Base-by-base conservation (phyloP, 768 basidiomycete genomes). In the Exsudoporus frostii region DNA sequence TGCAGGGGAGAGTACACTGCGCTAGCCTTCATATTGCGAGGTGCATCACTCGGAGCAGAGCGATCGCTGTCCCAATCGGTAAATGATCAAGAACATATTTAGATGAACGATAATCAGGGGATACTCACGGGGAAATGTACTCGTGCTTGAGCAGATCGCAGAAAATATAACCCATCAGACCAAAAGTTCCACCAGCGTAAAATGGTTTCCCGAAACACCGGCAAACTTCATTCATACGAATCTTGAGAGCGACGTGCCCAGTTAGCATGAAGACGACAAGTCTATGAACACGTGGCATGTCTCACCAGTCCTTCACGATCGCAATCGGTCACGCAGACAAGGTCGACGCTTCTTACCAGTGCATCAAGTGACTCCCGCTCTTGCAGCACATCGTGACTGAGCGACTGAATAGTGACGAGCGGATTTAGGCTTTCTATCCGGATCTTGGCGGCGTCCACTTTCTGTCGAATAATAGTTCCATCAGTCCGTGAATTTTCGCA, bases 371-470 rank as follows among this genome's bases (percentile, higher is more conserved):
- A 74, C 45, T 78, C 78, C 37, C 73, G 76, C 30, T 81, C 76
- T 39, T 84, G 69, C 17, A 75, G 68, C 36, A 78, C 67, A 10
- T 72, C 62, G 50, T 79, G 75, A 38, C 87, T 75, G 38, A 87
- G 65, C 20, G 84, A 82, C 64, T 92, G 82, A 53, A 99, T 80
- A 33, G 77, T 74, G 55, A 99, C 96, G 49, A 96, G 86, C 40
- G 96, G 94, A 66, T 99, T 99, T 41, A 99, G 78, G 55, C 85
- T 86, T 69, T 90, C 87, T 52, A 99, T 88, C 63, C 92, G 83
- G 22, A 84, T 73, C 69, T 87, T 87, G 30, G 95, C 92, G 32
- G 85, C 91, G 56, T 89, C 84, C 37, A 93, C 87, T 67, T 90
- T 82, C 96, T 98, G 71, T 54, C 45, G 45, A 39, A 55, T 46